Evolutionary conservation across 2,329 filamentous ascomycete species (phyloP).

Genomic region (Pseudocercospora cruenta): DNA sequence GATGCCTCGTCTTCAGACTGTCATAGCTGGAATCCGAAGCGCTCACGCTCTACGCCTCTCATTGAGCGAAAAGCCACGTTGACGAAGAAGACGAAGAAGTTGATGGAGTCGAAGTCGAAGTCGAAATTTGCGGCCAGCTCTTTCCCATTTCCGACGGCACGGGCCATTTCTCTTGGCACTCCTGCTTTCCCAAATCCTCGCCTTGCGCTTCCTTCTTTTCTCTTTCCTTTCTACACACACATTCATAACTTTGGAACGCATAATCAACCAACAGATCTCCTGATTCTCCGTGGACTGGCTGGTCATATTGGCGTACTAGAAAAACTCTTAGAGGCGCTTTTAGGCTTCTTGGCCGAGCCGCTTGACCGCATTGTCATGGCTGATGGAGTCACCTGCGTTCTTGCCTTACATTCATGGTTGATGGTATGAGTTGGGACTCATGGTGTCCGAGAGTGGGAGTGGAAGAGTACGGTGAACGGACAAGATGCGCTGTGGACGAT

Average conservation of each 20-base stretch:
- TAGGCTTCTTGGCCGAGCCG: constrained; percentile 31
- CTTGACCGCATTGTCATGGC: constrained; percentile 25
- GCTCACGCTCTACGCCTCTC: too few species aligned
- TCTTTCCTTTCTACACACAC: constrained; percentile 27
- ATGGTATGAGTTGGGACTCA: not conserved
- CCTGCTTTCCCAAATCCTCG: not conserved
- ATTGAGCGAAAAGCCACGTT: too few species aligned
- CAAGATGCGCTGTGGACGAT: not conserved
- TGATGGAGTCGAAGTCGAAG: not conserved
- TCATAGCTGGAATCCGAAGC: too few species aligned
- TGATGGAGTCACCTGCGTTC: constrained; percentile 34
- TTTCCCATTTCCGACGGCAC: not conserved
- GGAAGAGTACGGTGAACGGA: not conserved
- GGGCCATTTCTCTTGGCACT: constrained; percentile 7
- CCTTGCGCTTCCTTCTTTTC: constrained; percentile 2
- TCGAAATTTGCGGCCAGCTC: not conserved
- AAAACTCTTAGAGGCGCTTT: constrained; percentile 27
- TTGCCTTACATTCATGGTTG: constrained; percentile 29
- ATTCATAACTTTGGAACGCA: constrained; percentile 31
- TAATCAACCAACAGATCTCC: constrained; percentile 35
- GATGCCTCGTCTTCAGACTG: not conserved
- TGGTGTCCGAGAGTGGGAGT: not conserved
- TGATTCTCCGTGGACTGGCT: constrained; percentile 28
- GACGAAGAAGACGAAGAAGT: not conserved
- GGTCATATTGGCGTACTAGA: constrained; percentile 39